Conservation (phyloP, 495 filamentous ascomycete genomes). For the Daldinia bambusicola region DNA sequence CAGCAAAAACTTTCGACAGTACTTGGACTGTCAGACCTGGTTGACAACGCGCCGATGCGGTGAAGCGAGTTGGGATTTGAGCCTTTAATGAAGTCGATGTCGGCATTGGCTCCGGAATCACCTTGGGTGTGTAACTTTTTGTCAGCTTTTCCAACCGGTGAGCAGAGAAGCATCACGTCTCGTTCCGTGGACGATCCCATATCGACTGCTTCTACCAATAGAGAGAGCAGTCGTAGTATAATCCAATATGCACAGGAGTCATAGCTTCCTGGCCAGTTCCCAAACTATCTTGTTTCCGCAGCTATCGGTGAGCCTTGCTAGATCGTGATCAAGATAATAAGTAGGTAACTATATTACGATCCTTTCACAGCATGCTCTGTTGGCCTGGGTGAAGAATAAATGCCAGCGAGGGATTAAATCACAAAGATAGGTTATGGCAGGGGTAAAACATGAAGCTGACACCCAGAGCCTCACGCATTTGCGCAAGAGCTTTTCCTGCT, state of each 20-base stretch:
- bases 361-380: background rate
- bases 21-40: slow-evolving; percentile 19
- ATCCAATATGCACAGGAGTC: background rate
- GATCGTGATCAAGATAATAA: background rate
- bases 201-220: slow-evolving; percentile 1
- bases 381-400: background rate
- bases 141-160: background rate
- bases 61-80: background rate
- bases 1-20: slow-evolving; percentile 11
- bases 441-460: background rate
- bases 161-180: background rate
- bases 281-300: background rate
- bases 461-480: slow-evolving; percentile 28
- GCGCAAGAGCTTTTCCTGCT: slow-evolving; percentile 14
- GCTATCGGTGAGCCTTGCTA: background rate
- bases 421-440: background rate
- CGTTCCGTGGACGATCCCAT: slow-evolving; percentile 3
- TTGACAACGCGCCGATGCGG: background rate
- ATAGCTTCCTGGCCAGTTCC: background rate
- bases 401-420: background rate
- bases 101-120: background rate
- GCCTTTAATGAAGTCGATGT: slow-evolving; percentile 1
- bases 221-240: background rate
- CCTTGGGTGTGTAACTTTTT: background rate
- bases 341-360: background rate